phyloP scores from a whole-genome alignment of 345 rosid species.

The Ricinus communis region DNA sequence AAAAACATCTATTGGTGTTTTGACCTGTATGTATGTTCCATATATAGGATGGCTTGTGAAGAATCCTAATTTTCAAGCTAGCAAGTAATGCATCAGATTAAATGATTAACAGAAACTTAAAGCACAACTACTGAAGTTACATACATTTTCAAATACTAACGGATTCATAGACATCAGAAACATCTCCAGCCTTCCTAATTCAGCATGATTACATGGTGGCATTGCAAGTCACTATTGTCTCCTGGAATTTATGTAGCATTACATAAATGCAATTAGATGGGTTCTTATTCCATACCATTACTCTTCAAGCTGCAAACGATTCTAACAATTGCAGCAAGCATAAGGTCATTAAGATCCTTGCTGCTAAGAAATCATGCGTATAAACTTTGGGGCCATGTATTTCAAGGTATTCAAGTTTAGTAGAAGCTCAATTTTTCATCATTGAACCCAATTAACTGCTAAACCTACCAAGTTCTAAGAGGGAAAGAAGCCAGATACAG shows the following conservation, averaged over 20 bases:
- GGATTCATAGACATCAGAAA: conserved; percentile 1
- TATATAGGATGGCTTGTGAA: not conserved
- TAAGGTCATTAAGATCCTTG: too few relatives aligned
- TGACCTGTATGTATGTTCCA: too few relatives aligned
- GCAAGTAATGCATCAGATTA: too few relatives aligned
- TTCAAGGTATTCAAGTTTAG: not conserved
- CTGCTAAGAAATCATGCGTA: not conserved
- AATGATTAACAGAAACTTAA: not conserved
- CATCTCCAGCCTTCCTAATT: not conserved
- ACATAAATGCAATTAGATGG: too few relatives aligned
- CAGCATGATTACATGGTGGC: not conserved
- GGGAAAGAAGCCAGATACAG: not conserved
- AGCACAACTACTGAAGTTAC: not conserved
- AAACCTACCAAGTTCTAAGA: not conserved
- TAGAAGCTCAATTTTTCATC: too few relatives aligned
- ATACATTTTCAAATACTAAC: not conserved
- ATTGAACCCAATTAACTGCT: not conserved
- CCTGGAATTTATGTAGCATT: not conserved
- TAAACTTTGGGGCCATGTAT: not conserved
- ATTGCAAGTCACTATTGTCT: not conserved
- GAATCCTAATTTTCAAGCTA: not conserved
- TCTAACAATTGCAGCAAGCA: not conserved
- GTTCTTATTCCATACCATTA: not conserved
- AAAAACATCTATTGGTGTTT: not conserved
- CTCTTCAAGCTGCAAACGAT: not conserved